phyloP scores from a whole-genome alignment of 2,329 filamentous ascomycete genomes.

The Torrubiella hemipterigena region DNA sequence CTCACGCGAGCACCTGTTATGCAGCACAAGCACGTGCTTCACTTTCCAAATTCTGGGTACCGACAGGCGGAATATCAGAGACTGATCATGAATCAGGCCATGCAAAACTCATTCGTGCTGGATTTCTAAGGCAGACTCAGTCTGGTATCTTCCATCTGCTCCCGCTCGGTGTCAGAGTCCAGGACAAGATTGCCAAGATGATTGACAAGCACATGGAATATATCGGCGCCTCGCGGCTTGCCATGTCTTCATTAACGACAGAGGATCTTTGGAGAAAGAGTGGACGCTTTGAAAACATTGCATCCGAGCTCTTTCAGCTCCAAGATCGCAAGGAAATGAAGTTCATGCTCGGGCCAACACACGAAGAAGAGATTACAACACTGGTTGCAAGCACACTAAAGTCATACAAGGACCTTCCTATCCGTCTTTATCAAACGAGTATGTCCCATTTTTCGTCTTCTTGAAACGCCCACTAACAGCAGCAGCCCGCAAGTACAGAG shows the following conservation, averaged over 20 bases:
- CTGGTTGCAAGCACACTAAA: slow-evolving; percentile 61
- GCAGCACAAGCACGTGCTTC: slow-evolving; percentile 16
- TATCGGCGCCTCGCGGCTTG: slow-evolving; percentile 64
- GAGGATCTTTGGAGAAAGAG: slow-evolving; percentile 74
- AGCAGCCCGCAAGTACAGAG: slow-evolving; percentile 78
- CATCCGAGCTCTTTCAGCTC: slow-evolving; percentile 74
- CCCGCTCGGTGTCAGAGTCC: slow-evolving; percentile 74
- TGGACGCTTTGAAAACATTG: slow-evolving; percentile 62
- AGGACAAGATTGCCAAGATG: slow-evolving; percentile 73
- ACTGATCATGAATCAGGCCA: slow-evolving; percentile 49
- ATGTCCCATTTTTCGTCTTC: slow-evolving; percentile 14
- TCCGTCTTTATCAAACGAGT: slow-evolving; percentile 87
- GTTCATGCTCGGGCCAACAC: slow-evolving; percentile 79
- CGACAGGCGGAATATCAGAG: slow-evolving; percentile 56
- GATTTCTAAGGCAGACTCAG: slow-evolving; percentile 70
- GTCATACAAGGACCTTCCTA: slow-evolving; percentile 76
- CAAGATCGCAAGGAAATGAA: slow-evolving; percentile 63
- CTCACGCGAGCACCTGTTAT: slow-evolving; percentile 21
- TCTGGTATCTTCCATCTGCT: slow-evolving; percentile 88
- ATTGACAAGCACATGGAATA: slow-evolving; percentile 79
- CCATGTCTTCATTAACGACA: slow-evolving; percentile 75
- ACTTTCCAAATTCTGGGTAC: slow-evolving; percentile 68
- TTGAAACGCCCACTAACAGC: slow-evolving; percentile 9
- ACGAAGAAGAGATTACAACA: slow-evolving; percentile 90
- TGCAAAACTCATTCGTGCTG: slow-evolving; percentile 55